Conservation (phyloP, 768 basidiomycete genomes). For the Lentinus brumalis region DNA sequence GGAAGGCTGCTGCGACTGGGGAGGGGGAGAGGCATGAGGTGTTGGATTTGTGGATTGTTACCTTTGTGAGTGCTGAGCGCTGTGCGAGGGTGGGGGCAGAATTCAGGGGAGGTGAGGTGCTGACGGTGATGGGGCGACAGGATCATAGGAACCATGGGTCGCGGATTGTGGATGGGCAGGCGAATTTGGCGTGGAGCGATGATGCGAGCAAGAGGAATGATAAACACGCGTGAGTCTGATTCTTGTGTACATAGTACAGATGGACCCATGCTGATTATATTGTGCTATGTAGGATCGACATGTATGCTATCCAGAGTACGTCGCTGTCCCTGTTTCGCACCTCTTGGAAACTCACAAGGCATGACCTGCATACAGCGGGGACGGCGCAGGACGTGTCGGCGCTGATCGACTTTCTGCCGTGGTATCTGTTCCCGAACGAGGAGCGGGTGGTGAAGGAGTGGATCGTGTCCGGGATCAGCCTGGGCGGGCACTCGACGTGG, state of each 20-base stretch:
- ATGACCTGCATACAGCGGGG: constrained; percentile 45
- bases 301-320: constrained; percentile 48
- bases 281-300: constrained; percentile 37
- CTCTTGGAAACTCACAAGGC: too few species aligned
- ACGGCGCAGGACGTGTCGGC: constrained; percentile 76
- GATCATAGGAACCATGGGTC: constrained; percentile 56
- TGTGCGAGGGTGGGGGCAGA: not conserved
- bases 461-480: constrained; percentile 73
- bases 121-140: constrained; percentile 24
- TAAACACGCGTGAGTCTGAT: constrained; percentile 40
- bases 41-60: constrained; percentile 48
- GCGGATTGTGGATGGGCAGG: constrained; percentile 36
- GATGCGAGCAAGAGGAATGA: constrained; percentile 36
- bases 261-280: not conserved
- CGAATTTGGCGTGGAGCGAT: constrained; percentile 42
- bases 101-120: not conserved
- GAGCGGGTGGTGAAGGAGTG: constrained; percentile 64
- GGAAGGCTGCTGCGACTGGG: constrained; percentile 1
- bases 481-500: constrained; percentile 88
- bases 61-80: constrained; percentile 38
- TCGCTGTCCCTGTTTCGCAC: too few species aligned
- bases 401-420: constrained; percentile 76
- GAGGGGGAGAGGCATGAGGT: constrained; percentile 15
- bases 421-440: constrained; percentile 68
- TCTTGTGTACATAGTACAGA: not conserved